phyloP scores from a whole-genome alignment of 129 eudicot genomes.

The Logfia minima region DNA sequence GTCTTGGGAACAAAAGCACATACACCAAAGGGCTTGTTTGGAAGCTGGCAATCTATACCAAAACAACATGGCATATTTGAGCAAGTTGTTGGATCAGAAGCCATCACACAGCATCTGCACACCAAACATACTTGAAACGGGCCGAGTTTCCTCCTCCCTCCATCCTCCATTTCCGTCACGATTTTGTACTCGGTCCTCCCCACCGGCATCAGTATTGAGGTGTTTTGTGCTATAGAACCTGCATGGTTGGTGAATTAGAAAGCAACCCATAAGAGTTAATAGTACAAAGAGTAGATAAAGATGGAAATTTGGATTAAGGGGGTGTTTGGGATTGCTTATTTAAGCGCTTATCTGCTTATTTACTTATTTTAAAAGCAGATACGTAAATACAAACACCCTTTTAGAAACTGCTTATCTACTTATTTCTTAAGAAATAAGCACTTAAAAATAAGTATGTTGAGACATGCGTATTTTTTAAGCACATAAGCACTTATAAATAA shows the following conservation, averaged over 20 bases:
- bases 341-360: too few species aligned
- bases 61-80: constrained; percentile 48
- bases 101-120: constrained; percentile 41
- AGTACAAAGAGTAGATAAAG: not conserved
- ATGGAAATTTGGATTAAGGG: not conserved
- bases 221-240: constrained; percentile 6
- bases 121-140: constrained; percentile 50
- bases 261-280: not conserved
- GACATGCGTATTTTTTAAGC: too few species aligned
- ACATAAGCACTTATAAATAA: too few species aligned
- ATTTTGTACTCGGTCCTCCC: constrained; percentile 21
- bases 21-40: constrained; percentile 51
- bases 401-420: too few species aligned
- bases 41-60: constrained; percentile 56
- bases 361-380: too few species aligned
- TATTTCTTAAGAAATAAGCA: too few species aligned
- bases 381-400: too few species aligned
- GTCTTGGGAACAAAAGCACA: constrained; percentile 54
- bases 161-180: not conserved
- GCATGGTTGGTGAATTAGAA: not conserved
- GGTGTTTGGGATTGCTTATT: too few species aligned
- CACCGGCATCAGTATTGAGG: not conserved
- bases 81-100: constrained; percentile 40
- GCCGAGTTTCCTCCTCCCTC: constrained; percentile 31
- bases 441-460: too few species aligned